Base-by-base conservation (phyloP, 2,329 filamentous ascomycete genomes). In the Helicocarpus griseus region DNA sequence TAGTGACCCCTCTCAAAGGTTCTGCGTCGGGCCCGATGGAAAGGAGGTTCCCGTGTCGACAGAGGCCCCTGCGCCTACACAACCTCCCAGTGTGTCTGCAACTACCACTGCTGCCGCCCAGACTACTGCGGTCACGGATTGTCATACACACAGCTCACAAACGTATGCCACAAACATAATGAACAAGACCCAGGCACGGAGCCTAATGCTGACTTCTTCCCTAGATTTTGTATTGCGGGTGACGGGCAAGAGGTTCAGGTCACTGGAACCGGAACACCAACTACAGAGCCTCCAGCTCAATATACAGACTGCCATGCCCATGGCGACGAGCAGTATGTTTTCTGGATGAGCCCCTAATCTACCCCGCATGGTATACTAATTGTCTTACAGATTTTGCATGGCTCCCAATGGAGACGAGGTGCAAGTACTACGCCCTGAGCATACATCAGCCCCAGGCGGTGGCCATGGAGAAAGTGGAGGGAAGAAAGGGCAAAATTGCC, bases 241-340 rank as follows among this genome's bases (percentile, higher is more conserved):
- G 53, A 60, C 40, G 69, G 69, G 0, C 54, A 64, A 1, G 69
- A 72, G 48, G 69, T 71, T 26, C 58, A 64, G 19, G 63, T 72
- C 5, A 63, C 64, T 0, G 54, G 61, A 41, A 74, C 76, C 5
- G 69, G 73, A 2, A 85, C 78, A 3, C 74, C 73, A 17, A 81
- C 77, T 1, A 73, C 74, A 43, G 75, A 77, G 46, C 65, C 81
- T 17, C 81, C 83, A 1, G 70, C 81, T 0, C 68, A 77, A 49
- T 86, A 81, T 60, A 86, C 82, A 0, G 79, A 68, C 50, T 87
- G 85, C 61, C 83, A 88, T 63, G 60, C 67, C 0, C 83, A 87
- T 65, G 81, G 71, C 14, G 60, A 65, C 3, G 73, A 81, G 43
- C 73, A 74, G 80, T 86, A 70, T 59, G 77, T 65, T 53, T 55